phyloP scores from a whole-genome alignment of 1,284 basidiomycete genomes.

The Xanthoconium separans region DNA sequence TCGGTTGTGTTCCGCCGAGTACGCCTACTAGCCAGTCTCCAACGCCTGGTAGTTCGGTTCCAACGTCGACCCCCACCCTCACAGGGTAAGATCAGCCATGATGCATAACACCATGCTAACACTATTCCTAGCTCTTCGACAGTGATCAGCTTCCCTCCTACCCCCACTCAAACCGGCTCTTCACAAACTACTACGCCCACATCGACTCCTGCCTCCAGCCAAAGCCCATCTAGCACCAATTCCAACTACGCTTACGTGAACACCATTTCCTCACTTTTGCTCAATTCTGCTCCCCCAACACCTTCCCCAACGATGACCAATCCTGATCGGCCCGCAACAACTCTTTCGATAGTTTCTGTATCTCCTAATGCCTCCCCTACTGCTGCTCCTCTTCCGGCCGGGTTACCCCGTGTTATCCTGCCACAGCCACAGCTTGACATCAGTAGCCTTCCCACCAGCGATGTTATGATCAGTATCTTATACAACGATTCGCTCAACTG shows the following conservation, averaged over 20 bases:
- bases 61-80: neutral
- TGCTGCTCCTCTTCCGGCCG: slow-evolving; percentile 49
- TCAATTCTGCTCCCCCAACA: slow-evolving; percentile 34
- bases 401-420: slow-evolving; percentile 59
- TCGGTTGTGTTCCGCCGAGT: neutral
- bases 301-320: slow-evolving; percentile 36
- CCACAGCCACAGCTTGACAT: slow-evolving; percentile 39
- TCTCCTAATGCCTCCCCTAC: slow-evolving; percentile 35
- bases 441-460: slow-evolving; percentile 35
- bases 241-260: slow-evolving; percentile 35
- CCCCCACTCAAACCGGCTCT: neutral
- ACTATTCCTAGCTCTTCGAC: slow-evolving; percentile 18
- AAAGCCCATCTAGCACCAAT: slow-evolving; percentile 15
- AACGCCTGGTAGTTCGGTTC: neutral
- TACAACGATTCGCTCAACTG: slow-evolving; percentile 60
- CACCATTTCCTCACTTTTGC: slow-evolving; percentile 45
- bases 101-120: slow-evolving; percentile 7
- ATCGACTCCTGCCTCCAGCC: slow-evolving; percentile 14
- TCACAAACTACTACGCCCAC: slow-evolving; percentile 7
- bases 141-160: slow-evolving; percentile 29
- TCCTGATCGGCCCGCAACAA: slow-evolving; percentile 55
- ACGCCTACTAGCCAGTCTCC: neutral
- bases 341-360: slow-evolving; percentile 29
- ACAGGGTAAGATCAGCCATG: slow-evolving; percentile 4
- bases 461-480: slow-evolving; percentile 54